Base-by-base conservation (phyloP, 257 asterid species). In the Capsicum baccatum region DNA sequence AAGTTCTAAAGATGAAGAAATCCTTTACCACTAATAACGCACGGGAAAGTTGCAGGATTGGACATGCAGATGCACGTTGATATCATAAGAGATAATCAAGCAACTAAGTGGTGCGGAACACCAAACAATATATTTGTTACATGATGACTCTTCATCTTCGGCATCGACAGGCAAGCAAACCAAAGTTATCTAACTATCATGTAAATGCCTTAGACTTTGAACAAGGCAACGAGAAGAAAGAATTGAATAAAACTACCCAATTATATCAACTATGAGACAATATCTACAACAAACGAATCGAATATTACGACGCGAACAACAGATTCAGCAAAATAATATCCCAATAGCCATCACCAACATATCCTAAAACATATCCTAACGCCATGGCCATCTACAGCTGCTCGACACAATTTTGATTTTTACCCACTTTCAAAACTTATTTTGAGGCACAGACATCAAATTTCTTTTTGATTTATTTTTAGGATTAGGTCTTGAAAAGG, bases 131-230 rank as follows among this genome's bases (percentile, higher is more conserved):
- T 68, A 80, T 70, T 84, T 66, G 82, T 60, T 62, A 79, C 54
- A 73, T 66, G 10, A 64, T 83, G 35, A 88, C 83, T 82, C 39
- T 70, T 26, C 33, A 26, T 1, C 33, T 26, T 83, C 37, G 57
- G 82, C 66, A 59, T 66, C 21, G 62, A 63, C 79, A 86, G 60
- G 89, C 67, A 16, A 70, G 10, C 17, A 60, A 64, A 79, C 56
- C 69, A 83, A 69, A 78, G 85, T 79, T 70, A 48, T 80, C 83
- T 54, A 58, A 87, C 85, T 87, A 85, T 74, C 83, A 88, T 84
- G 83, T 56, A 44, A 44, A 79, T 64, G 69, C 82, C 79, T 81
- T 47, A 50, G 66, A 68, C 8, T 83, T 57, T 81, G 76, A 35
- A 69, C 76, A 17, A 64, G 79, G 80, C 85, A 64, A 66, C n/a